Evolutionary conservation across 1,139 yeast species (phyloP), one percentile per base, ranked within the genome.

Genomic region (Debaryomyces coudertii): DNA sequence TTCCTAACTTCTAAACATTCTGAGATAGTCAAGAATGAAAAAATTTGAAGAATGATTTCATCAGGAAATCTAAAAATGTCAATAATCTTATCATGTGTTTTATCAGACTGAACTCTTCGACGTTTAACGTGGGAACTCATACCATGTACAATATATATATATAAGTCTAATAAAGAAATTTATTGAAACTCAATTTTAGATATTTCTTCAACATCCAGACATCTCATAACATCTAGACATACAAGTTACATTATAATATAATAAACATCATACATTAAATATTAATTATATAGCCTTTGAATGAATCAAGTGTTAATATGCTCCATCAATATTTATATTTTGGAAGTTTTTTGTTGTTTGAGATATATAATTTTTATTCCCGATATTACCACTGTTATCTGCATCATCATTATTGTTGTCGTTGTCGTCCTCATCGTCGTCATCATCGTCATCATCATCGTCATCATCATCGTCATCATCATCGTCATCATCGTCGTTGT

Each of bases 401-500:
- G 45, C 52, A 6, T 46, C 52, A 1, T 30, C 22, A 6, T 25
- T 9, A 5, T 2, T 25, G 29, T 65, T 71, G 5, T 63, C 69
- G 11, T 60, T 66, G n/a, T 63, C 68, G 7, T 66, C 72, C n/a
- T 70, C 75, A 4, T 68, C 71, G 20, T 69, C 73, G 22, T 71
- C 75, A 7, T 66, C 75, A 14, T 67, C 76, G 23, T 69, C 75
- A 6, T 69, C 75, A 16, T 71, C 72, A 27, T 70, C 76, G 11
- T 71, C 78, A 15, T 73, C 78, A 16, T 73, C 77, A 15, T 71
- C 76, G 16, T 71, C 77, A 11, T 74, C 80, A 8, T 72, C 75
- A n/a, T 69, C 74, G 9, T 71, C 77, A 2, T 69, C 78, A 9
- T 73, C 75, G 2, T 71, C 76, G 15, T 62, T 67, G 6, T 67